Base-by-base conservation (phyloP, 768 basidiomycete genomes). In the Cystoderma amianthinum region DNA sequence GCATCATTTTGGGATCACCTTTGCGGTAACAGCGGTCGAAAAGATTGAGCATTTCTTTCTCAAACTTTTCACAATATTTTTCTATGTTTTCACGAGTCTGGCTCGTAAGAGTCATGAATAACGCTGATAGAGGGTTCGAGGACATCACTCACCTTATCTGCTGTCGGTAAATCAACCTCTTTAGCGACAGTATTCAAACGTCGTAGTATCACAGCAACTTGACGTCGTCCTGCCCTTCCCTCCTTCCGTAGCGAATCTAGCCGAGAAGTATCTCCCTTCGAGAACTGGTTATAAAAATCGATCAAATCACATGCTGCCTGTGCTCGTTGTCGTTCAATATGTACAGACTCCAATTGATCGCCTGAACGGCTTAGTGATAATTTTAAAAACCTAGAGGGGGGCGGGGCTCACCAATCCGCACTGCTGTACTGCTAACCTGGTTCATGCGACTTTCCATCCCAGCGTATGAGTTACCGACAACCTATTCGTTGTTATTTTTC, bases 1-100 rank as follows among this genome's bases (percentile, higher is more conserved):
- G 90, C 96, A 99, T 99, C 86, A 97, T 89, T 64, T 95, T 95
- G 0, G 96, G 96, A 57, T 99, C 96, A 22, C 94, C 93, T 56
- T 91, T 90, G 39, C 94, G 80, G 62, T 98, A 99, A 53, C 89
- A 94, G 50, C 86, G 71, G 59, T 99, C 96, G 57, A 99, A 99
- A 32, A 98, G 69, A 55, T 87, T 82, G 40, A 99, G 77, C 80
- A 97, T 95, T 56, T 98, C 95, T 65, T 95, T 98, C 62, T 99
- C 96, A 49, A 98, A 98, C 60, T 86, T 90, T 65, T 99, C 96
- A 65, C 96, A 96, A 52, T 97, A 98, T 57, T 85, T 87, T 53
- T 98, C 95, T 45, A 99, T 92, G 44, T 72, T 83, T 58, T 96
- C 93, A 46, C 88, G 71, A 2, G 93, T 92, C 85, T 94, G 53